A percentile compares a stretch with the other conserved stretches of the same genome.
phyloP scores from a whole-genome alignment of 2,329 filamentous ascomycete species.

The Aspergillus thermomutatus region DNA sequence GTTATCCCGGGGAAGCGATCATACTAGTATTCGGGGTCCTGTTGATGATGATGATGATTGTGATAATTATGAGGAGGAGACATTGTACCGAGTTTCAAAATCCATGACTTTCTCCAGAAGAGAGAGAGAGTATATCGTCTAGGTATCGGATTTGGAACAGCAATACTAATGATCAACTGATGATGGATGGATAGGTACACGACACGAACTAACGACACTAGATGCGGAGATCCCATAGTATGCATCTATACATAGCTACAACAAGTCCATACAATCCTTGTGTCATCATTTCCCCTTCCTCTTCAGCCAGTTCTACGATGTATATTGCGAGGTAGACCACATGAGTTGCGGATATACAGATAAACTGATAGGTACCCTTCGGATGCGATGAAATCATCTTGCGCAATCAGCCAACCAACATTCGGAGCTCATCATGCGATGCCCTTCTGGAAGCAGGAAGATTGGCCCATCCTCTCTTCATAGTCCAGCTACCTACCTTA shows the following conservation, averaged over 20 bases:
- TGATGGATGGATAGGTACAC: neutral
- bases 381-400: neutral
- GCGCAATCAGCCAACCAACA: neutral
- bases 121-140: no score
- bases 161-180: neutral
- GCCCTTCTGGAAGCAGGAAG: constrained; percentile 7
- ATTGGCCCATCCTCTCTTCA: constrained; percentile 1
- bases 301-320: no score
- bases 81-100: neutral
- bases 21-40: neutral
- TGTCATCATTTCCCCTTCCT: neutral
- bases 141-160: neutral
- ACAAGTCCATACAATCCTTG: neutral
- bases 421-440: constrained; percentile 5
- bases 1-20: neutral
- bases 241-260: neutral
- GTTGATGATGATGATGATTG: neutral
- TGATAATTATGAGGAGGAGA: neutral
- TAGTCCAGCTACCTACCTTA: neutral
- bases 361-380: neutral
- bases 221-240: neutral
- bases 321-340: neutral
- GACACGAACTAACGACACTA: neutral
- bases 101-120: neutral
- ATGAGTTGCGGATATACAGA: neutral